A percentile compares a stretch with the other conserved stretches of the same genome.
Evolutionary conservation across 805 yeast species (phyloP).

Genomic region (Lipomyces kockii): DNA sequence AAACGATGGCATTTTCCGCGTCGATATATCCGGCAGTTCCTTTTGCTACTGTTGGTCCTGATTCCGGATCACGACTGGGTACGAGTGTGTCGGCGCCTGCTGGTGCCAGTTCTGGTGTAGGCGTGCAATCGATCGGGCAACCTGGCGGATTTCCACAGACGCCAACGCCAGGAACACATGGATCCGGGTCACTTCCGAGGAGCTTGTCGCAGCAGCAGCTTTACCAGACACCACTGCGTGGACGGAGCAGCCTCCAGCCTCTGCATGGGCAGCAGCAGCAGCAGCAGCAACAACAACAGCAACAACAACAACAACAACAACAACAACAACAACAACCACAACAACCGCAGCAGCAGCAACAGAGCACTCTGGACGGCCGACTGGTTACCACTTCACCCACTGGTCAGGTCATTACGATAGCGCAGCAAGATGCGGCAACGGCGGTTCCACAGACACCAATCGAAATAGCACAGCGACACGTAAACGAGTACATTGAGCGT

Average conservation of each 20-base stretch:
- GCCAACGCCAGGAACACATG: neutral
- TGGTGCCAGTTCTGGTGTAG: neutral
- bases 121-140: neutral
- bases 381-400: neutral
- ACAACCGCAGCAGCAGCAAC: constrained; percentile 11
- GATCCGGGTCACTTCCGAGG: constrained; percentile 5
- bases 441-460: constrained; percentile 20
- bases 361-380: constrained; percentile 6
- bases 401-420: neutral
- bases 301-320: constrained; percentile 12
- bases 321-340: constrained; percentile 3
- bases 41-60: neutral
- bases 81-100: neutral
- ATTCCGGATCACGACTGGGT: neutral
- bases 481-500: constrained; percentile 41
- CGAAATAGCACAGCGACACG: constrained; percentile 26
- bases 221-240: constrained; percentile 9
- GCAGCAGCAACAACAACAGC: constrained; percentile 20
- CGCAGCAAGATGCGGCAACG: neutral
- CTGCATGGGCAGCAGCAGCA: constrained; percentile 2
- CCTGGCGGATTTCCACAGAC: neutral
- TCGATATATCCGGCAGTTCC: neutral
- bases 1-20: neutral
- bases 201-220: constrained; percentile 16
- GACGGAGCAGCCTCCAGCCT: neutral